These are phyloP conservation scores for Colletotrichum euphorbiae DNA, from an alignment of 2,329 filamentous ascomycete genomes.

Conservation along the genomic window DNA sequence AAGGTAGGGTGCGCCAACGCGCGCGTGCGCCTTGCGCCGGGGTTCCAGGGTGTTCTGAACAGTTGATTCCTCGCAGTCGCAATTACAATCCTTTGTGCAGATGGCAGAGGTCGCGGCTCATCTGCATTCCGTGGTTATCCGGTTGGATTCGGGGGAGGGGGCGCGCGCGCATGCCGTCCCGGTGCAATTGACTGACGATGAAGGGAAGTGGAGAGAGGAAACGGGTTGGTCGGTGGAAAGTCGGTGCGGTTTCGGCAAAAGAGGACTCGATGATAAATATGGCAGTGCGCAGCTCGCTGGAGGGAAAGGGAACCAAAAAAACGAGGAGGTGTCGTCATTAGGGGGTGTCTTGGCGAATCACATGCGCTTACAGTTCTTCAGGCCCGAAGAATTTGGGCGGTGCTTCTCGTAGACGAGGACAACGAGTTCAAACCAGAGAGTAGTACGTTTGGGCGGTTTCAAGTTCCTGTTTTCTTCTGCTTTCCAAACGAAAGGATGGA, in stretches of 20 bases:
- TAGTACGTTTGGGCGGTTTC: slow-evolving; percentile 3
- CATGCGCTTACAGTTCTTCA: slow-evolving; percentile 16
- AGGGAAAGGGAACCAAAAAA: neutral
- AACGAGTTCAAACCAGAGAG: slow-evolving; percentile 4
- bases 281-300: slow-evolving; percentile 3
- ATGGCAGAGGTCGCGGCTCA: neutral
- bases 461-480: no score
- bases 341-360: slow-evolving; percentile 10
- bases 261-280: slow-evolving; percentile 16
- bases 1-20: slow-evolving; percentile 25
- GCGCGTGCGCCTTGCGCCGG: slow-evolving; percentile 15
- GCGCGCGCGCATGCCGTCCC: no score
- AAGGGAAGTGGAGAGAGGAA: slow-evolving; percentile 15
- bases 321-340: slow-evolving; percentile 6
- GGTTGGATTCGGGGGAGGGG: neutral
- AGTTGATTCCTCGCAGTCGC: neutral
- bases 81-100: slow-evolving; percentile 4
- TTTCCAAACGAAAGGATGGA: neutral
- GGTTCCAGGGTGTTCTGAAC: neutral
- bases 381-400: neutral
- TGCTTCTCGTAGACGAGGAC: neutral
- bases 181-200: slow-evolving; percentile 25
- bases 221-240: slow-evolving; percentile 2
- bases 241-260: slow-evolving; percentile 39
- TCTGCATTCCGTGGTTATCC: slow-evolving; percentile 9